Evolutionary conservation across 306 rosid genomes (phyloP).

Genomic region (Begonia loranthoides): DNA sequence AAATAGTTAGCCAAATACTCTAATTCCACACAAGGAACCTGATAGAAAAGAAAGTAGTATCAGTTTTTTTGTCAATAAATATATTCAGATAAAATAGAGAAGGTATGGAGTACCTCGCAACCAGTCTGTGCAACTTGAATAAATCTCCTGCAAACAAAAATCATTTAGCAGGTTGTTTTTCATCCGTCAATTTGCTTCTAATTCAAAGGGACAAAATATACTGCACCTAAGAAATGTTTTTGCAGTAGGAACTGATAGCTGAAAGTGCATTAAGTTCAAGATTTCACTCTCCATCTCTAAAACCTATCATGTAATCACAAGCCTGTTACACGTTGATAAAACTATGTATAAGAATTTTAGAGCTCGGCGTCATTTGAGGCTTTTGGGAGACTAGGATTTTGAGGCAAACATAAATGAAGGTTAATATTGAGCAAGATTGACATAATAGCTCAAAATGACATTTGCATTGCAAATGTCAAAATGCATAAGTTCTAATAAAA

Average conservation of each 20-base stretch:
- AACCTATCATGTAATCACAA: constrained; percentile 28
- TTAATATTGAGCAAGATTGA: too few relatives aligned
- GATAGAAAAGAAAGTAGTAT: constrained; percentile 1
- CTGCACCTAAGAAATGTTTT: constrained; percentile 84
- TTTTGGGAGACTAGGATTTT: neutral
- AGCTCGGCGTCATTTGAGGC: neutral
- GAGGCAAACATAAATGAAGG: too few relatives aligned
- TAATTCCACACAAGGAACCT: constrained; percentile 50
- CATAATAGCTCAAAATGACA: too few relatives aligned
- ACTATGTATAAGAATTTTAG: neutral
- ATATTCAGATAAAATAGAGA: constrained; percentile 2
- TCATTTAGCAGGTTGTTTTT: constrained; percentile 3
- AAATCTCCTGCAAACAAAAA: constrained; percentile 55
- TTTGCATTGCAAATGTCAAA: too few relatives aligned
- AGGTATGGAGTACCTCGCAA: constrained; percentile 34
- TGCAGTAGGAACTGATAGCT: constrained; percentile 62
- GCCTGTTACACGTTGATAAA: neutral
- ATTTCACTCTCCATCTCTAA: constrained; percentile 63
- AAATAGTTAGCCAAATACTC: constrained; percentile 75
- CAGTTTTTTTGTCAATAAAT: neutral
- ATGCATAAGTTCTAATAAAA: too few relatives aligned
- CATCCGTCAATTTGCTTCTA: constrained; percentile 1
- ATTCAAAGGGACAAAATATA: constrained; percentile 1
- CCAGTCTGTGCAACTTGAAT: constrained; percentile 71
- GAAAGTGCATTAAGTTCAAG: constrained; percentile 54